These are phyloP conservation scores for Epichloe hybrida DNA, from an alignment of 2,329 filamentous ascomycete genomes.

Conservation along the genomic window DNA sequence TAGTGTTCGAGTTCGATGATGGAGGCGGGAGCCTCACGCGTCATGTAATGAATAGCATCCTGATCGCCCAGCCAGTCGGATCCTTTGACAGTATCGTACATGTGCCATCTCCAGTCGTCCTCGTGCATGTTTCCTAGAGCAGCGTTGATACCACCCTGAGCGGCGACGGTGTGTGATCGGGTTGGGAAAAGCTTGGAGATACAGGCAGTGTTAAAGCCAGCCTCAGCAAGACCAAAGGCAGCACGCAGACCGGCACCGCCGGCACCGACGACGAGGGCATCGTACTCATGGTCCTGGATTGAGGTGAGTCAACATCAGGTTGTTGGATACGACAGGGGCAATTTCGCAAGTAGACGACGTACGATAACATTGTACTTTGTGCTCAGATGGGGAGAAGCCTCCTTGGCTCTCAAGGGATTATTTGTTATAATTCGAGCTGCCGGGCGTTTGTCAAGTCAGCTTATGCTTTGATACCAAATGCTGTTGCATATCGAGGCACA, in stretches of 20 bases:
- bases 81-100: slow-evolving; percentile 98
- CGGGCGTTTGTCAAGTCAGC: not conserved
- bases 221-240: slow-evolving; percentile 75
- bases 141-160: slow-evolving; percentile 75
- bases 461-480: not conserved
- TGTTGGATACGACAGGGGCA: not conserved
- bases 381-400: slow-evolving; percentile 75
- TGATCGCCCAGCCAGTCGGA: slow-evolving; percentile 97
- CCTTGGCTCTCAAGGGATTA: slow-evolving; percentile 78
- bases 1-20: slow-evolving; percentile 96
- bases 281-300: slow-evolving; percentile 84
- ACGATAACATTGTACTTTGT: slow-evolving; percentile 91
- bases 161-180: slow-evolving; percentile 71
- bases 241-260: slow-evolving; percentile 71
- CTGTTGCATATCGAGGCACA: not conserved
- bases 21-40: slow-evolving; percentile 77
- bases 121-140: slow-evolving; percentile 92
- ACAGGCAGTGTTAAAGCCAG: slow-evolving; percentile 80
- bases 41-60: slow-evolving; percentile 98
- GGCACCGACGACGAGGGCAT: slow-evolving; percentile 86
- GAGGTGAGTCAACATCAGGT: slow-evolving; percentile 3
- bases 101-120: slow-evolving; percentile 98
- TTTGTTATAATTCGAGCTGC: slow-evolving; percentile 75
- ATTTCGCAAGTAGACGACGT: slow-evolving; percentile 24
- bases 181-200: slow-evolving; percentile 82